Percentiles rank a stretch among this genome's conserved stretches.
These are phyloP conservation scores for Umbellularia californica DNA, from an alignment of 164 flowering plant genomes.

Conservation along the genomic window DNA sequence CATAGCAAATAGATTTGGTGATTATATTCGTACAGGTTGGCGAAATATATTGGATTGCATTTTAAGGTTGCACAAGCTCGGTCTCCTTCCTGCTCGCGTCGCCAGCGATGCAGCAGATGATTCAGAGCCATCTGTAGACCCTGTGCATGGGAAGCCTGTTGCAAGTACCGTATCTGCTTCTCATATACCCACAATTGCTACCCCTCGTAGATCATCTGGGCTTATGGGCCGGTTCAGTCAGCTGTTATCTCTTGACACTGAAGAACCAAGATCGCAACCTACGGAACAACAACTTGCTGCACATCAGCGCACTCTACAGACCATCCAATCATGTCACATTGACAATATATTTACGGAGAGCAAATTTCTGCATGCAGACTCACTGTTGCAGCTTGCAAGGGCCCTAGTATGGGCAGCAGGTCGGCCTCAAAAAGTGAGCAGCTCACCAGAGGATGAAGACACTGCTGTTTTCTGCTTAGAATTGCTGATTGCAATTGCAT, in stretches of 20 bases:
- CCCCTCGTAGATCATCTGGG: constrained; percentile 33
- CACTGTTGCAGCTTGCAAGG: constrained; percentile 31
- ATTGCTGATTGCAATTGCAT: constrained; percentile 34
- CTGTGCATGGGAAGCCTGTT: constrained; percentile 23
- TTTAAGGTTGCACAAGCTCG: constrained; percentile 38
- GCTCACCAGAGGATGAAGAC: constrained; percentile 36
- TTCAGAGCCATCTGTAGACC: constrained; percentile 23
- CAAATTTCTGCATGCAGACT: constrained; percentile 34
- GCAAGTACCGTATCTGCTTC: constrained; percentile 25
- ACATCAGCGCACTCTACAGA: constrained; percentile 34
- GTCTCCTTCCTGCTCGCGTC: constrained; percentile 34
- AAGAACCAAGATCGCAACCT: constrained; percentile 35
- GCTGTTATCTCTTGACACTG: constrained; percentile 35
- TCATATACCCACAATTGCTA: constrained; percentile 23
- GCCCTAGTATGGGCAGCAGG: constrained; percentile 34
- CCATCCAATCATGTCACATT: constrained; percentile 37
- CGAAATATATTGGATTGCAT: constrained; percentile 40
- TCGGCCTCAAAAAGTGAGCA: constrained; percentile 27
- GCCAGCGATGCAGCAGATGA: constrained; percentile 33
- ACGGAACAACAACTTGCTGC: constrained; percentile 39
- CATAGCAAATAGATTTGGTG: constrained; percentile 36
- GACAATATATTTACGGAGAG: constrained; percentile 39
- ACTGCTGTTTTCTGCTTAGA: constrained; percentile 41
- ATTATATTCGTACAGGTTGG: constrained; percentile 41
- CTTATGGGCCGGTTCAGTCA: constrained; percentile 42